Evolutionary conservation across 352 stramenopile genomes (phyloP), one percentile per base, ranked within the genome.

Genomic region (Plasmopara viticola): DNA sequence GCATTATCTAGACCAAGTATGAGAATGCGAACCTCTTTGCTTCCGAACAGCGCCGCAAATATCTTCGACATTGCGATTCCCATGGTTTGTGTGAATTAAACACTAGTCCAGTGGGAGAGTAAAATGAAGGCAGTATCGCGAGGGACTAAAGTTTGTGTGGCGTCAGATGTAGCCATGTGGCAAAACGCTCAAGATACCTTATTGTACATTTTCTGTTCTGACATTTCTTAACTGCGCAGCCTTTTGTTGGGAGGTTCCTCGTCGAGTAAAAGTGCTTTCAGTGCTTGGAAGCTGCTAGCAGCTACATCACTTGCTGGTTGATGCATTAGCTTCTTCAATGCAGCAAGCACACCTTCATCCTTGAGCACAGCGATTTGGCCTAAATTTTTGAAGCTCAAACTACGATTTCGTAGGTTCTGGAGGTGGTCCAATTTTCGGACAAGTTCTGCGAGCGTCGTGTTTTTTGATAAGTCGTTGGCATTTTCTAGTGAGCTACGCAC

Each of bases 1-100:
- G 97, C 97, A 74, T 99, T 99, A 70, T 99, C 97, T 5, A 99
- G 85, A 5, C 97, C 97, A 5, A 99, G 72, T 70, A 99, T 99
- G 10, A 99, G 80, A 70, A 99, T 99, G 59, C 97, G 87, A 34
- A 99, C 94, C 73, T 99, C 97, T 70, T 99, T 99, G 58, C 78
- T 97, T 15, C 97, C 97, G 77, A 99, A 99, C 34, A 99, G 84
- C 56, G 78, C 90, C 52, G 97, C 90, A 64, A 99, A 99, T 37
- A 99, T 68, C 70, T 95, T 92, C 66, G 84, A 98, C 62, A 99
- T 90, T 57, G 98, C 74, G 53, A 99, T 98, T 42, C 97, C 97
- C 97, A 99, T 99, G 28, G 49, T 55, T 25, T 50, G 31, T 35
- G 10, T 35, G 10, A 35, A 12, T 25, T 25, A 25, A 3, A 25